Evolutionary conservation across 495 filamentous ascomycete genomes (phyloP).

Genomic region (Barbatosphaeria neglecta): DNA sequence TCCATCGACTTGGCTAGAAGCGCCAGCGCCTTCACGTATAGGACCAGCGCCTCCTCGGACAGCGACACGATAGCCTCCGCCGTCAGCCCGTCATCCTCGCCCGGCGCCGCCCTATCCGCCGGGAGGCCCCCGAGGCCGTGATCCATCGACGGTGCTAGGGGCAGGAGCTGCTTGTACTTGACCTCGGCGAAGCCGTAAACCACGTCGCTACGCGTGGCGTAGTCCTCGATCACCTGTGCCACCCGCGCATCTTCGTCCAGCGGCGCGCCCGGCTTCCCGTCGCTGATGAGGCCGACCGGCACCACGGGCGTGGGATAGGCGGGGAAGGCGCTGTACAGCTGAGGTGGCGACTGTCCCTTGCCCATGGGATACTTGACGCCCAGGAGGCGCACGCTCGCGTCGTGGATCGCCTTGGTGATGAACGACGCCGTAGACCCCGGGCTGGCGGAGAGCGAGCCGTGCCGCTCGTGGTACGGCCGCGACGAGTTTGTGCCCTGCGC

Average conservation of each 20-base stretch:
- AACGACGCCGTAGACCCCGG: conserved; percentile 74
- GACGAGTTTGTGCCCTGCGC: conserved; percentile 32
- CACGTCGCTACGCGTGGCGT: conserved; percentile 83
- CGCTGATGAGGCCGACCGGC: conserved; percentile 47
- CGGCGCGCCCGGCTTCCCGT: conserved; percentile 47
- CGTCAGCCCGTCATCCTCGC: conserved; percentile 63
- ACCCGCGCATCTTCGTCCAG: conserved; percentile 72
- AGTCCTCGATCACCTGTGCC: conserved; percentile 76
- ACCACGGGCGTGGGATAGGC: conserved; percentile 60
- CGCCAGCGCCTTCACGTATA: conserved; percentile 88
- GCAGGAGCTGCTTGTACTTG: conserved; percentile 92
- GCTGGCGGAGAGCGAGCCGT: conserved; percentile 60
- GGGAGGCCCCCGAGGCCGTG: conserved; percentile 50
- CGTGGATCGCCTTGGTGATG: conserved; percentile 87
- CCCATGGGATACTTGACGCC: conserved; percentile 59
- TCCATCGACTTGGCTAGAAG: conserved; percentile 94
- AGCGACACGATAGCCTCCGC: conserved; percentile 74
- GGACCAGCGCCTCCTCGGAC: conserved; percentile 87
- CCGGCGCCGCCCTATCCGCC: conserved; percentile 31
- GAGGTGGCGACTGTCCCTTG: conserved; percentile 64
- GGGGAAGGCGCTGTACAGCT: conserved; percentile 71
- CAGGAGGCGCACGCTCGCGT: conserved; percentile 79
- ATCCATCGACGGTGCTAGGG: conserved; percentile 66
- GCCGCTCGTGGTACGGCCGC: conserved; percentile 52
- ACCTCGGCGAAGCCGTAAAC: conserved; percentile 96